Conservation (phyloP, 2,329 filamentous ascomycete genomes). For the Trichoderma sp. region DNA sequence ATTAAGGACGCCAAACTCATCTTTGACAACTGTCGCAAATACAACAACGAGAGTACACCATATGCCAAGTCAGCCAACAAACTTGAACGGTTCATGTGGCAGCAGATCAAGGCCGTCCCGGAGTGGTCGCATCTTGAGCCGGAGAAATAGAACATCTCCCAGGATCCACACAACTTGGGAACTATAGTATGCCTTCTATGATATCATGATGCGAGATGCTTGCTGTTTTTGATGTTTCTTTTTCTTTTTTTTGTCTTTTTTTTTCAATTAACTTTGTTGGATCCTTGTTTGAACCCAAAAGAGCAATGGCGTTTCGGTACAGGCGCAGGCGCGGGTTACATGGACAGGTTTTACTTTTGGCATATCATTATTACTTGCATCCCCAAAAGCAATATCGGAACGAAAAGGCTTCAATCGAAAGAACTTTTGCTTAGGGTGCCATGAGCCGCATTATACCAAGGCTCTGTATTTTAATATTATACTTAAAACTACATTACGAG, state of each 20-base stretch:
- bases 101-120: slow-evolving; percentile 84
- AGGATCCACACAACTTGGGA: not conserved
- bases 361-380: not conserved
- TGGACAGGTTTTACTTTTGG: not conserved
- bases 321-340: not conserved
- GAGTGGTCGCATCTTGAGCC: slow-evolving; percentile 77
- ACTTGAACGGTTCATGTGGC: slow-evolving; percentile 93
- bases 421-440: not conserved
- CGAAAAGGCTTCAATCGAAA: not conserved
- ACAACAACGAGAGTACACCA: slow-evolving; percentile 93
- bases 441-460: not conserved
- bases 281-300: not conserved
- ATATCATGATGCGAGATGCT: not conserved
- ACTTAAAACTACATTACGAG: not conserved
- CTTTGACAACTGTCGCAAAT: slow-evolving; percentile 92
- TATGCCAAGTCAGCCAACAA: slow-evolving; percentile 96
- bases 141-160: slow-evolving; percentile 40
- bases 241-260: not conserved
- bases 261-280: not conserved
- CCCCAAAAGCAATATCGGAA: not conserved
- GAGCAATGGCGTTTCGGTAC: slow-evolving; percentile 10
- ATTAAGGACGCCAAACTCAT: slow-evolving; percentile 84
- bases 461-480: not conserved
- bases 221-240: not conserved
- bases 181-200: not conserved